Percentiles rank a stretch among this genome's conserved stretches.
These are phyloP conservation scores for Paramecium biaurelia DNA, from an alignment of 73 alveolate species.

Conservation along the genomic window DNA sequence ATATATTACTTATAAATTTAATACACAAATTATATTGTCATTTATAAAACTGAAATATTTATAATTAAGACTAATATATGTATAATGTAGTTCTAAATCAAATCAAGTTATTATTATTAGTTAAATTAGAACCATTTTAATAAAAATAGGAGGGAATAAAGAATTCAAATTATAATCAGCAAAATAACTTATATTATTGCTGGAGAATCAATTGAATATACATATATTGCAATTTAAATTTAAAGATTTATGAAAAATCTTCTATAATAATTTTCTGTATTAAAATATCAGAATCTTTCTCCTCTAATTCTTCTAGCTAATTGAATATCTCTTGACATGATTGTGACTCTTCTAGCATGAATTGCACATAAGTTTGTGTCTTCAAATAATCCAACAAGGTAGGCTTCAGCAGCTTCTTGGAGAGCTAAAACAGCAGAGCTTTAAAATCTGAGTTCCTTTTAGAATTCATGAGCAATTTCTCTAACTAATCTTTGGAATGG, in stretches of 20 bases:
- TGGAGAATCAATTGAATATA: not conserved
- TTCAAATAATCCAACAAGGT: slow-evolving; percentile 90
- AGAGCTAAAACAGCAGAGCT: slow-evolving; percentile 85
- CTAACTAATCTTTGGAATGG: slow-evolving; percentile 90
- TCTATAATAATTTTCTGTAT: not conserved
- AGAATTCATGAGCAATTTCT: slow-evolving; percentile 86
- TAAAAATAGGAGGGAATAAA: not conserved
- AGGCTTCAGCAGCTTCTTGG: slow-evolving; percentile 94
- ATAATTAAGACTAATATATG: too few species aligned
- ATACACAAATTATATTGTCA: not conserved
- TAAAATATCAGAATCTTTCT: slow-evolving; percentile 68
- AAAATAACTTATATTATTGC: not conserved
- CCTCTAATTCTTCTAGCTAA: slow-evolving; percentile 93
- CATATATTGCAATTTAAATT: not conserved
- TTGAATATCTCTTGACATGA: slow-evolving; percentile 94
- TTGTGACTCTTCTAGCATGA: slow-evolving; percentile 98
- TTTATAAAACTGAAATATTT: not conserved
- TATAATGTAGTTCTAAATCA: too few species aligned
- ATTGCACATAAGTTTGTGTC: slow-evolving; percentile 96
- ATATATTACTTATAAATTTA: not conserved
- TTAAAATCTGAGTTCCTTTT: slow-evolving; percentile 87
- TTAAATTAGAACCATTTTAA: too few species aligned
- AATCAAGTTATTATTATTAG: too few species aligned
- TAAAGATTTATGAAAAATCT: not conserved
- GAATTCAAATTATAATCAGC: not conserved